phyloP scores from a whole-genome alignment of 371 early-diverging fungal species.

The Mucor lusitanicus region DNA sequence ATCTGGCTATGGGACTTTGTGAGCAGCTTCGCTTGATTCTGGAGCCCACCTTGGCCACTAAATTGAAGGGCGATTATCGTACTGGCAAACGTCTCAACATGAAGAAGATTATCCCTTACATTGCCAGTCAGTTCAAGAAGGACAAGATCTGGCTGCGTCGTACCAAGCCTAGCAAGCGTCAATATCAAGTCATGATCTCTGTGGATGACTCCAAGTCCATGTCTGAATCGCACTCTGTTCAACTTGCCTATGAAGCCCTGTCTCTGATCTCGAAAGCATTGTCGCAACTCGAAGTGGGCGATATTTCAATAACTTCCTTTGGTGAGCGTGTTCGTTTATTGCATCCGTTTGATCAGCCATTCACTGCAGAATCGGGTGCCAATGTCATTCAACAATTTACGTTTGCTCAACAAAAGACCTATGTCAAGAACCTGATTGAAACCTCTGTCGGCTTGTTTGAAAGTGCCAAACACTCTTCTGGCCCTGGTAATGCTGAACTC shows the following conservation, averaged over 20 bases:
- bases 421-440: conserved; percentile 83
- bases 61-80: conserved; percentile 98
- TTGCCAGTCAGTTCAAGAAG: conserved; percentile 98
- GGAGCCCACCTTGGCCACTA: conserved; percentile 95
- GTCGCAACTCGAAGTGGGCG: conserved; percentile 92
- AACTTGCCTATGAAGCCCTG: conserved; percentile 92
- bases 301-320: conserved; percentile 88
- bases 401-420: conserved; percentile 89
- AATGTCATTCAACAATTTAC: conserved; percentile 85
- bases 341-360: conserved; percentile 92
- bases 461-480: conserved; percentile 60
- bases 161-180: conserved; percentile 96
- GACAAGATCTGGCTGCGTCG: conserved; percentile 99
- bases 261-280: conserved; percentile 91
- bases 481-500: conserved; percentile 63
- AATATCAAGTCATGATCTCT: conserved; percentile 98
- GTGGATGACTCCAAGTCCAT: conserved; percentile 99
- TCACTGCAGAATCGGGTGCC: conserved; percentile 89
- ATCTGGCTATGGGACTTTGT: conserved; percentile 87
- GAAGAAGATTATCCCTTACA: conserved; percentile 99
- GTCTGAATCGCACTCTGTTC: conserved; percentile 85
- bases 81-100: conserved; percentile 99
- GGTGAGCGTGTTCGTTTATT: conserved; percentile 86
- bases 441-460: conserved; percentile 76
- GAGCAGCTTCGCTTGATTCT: conserved; percentile 97